Evolutionary conservation across 257 asterid species (phyloP).

Genomic region (Petunia secreta): DNA sequence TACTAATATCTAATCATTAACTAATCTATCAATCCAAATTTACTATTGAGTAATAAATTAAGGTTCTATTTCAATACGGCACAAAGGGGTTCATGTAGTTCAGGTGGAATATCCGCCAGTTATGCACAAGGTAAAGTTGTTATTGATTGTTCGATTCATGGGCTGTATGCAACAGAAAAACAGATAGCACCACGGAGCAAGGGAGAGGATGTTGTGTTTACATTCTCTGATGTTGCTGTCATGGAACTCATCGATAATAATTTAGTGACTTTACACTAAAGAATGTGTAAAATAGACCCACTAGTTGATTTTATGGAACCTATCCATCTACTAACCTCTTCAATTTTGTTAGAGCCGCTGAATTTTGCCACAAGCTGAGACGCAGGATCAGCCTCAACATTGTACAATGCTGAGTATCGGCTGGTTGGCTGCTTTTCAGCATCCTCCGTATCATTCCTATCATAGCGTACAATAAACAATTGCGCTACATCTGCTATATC

Average conservation of each 20-base stretch:
- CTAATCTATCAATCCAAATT: no score
- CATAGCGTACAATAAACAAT: slow-evolving; percentile 78
- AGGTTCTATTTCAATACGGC: no score
- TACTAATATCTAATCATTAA: no score
- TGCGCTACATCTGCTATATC: slow-evolving; percentile 63
- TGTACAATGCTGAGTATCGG: slow-evolving; percentile 57
- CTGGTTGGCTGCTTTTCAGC: slow-evolving; percentile 52
- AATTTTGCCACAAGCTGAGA: slow-evolving; percentile 90
- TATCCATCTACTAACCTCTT: slow-evolving; percentile 57
- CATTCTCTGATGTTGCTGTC: neutral
- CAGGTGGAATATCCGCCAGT: neutral
- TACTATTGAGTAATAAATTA: no score
- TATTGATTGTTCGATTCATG: neutral
- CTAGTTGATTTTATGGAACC: neutral
- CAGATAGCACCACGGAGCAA: neutral
- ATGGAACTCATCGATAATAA: neutral
- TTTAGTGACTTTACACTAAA: neutral
- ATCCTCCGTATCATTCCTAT: slow-evolving; percentile 59
- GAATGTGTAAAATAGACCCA: neutral
- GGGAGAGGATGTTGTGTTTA: neutral
- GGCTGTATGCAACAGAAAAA: neutral
- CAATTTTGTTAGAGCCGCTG: slow-evolving; percentile 72
- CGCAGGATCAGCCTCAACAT: slow-evolving; percentile 77
- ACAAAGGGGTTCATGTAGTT: no score
- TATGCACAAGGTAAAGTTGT: neutral